Base-by-base conservation (phyloP, 2,329 filamentous ascomycete species). In the Aspergillus vadensis region DNA sequence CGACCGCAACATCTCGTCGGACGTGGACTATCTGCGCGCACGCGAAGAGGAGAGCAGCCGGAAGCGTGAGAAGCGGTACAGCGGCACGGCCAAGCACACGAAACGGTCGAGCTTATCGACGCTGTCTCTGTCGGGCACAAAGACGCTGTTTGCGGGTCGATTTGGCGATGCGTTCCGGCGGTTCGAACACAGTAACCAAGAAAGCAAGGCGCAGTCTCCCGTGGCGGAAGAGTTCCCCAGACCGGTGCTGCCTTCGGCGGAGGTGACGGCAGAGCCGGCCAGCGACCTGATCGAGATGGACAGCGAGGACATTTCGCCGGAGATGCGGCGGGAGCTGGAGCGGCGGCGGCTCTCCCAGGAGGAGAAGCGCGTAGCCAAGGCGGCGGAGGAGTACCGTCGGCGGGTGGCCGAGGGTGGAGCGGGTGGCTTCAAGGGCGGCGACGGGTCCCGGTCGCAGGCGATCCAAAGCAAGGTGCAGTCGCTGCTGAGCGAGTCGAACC, bases 161-260 rank as follows among this genome's bases (percentile, higher is more conserved):
- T 97, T 98, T 74, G 92, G 93, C 0, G 93, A 97, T 69, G 93
- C 94, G 3, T 97, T 98, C 79, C 92, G 94, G 71, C 86, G 90
- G 5, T 98, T 98, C 67, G 95, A 99, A 74, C 83, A 81, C 23
- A 84, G 81, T 61, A 76, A 75, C 61, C 69, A 68, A 44, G 71
- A 77, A 12, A 61, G 66, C 51, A 75, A 76, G 49, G 65, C 69
- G 36, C 71, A 70, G 23, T 74, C 72, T 2, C 70, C 74, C 6
- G 76, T 82, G 76, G 67, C 77, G 2, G 80, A 81, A 49, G 76
- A 78, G 38, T 70, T 69, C n/a, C 77, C 79, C 52, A 73, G 72
- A 64, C 69, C 77, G 15, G 72, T 90, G 39, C 90, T 89, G 14
- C 89, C 91, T 0, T 91, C 93, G 55, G 92, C 90, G 0, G 91